A percentile compares a stretch with the other conserved stretches of the same genome.
Conservation (phyloP, 2,329 filamentous ascomycete species). For the Bertia moriformis region DNA sequence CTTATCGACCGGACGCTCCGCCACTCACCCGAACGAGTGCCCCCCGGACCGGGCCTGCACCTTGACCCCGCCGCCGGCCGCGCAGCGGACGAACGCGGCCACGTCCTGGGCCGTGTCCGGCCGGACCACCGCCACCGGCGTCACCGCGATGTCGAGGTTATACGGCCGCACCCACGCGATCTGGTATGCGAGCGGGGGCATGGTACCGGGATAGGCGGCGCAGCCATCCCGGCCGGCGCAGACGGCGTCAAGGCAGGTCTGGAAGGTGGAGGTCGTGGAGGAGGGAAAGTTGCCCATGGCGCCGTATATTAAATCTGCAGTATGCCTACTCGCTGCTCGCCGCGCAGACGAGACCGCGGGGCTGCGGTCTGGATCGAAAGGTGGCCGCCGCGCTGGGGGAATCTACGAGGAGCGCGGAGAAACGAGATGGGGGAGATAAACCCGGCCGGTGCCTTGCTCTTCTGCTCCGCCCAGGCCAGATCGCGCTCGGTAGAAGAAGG, state of each 20-base stretch:
- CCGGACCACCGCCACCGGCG: conserved; percentile 38
- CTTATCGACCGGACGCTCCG: not conserved
- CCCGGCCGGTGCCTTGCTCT: too few species aligned
- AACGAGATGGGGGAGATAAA: too few species aligned
- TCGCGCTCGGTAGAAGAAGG: too few species aligned
- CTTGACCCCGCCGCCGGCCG: conserved; percentile 27
- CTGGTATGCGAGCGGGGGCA: conserved; percentile 29
- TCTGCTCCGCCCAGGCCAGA: too few species aligned
- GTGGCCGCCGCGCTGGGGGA: too few species aligned
- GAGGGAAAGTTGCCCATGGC: conserved; percentile 30
- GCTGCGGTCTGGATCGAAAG: too few species aligned
- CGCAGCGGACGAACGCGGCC: conserved; percentile 41
- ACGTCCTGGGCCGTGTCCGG: conserved; percentile 37
- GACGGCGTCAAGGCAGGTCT: conserved; percentile 28
- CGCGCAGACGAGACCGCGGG: too few species aligned
- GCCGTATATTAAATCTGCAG: too few species aligned
- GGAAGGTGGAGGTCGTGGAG: conserved; percentile 21
- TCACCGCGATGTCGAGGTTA: conserved; percentile 33
- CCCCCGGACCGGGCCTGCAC: conserved; percentile 51
- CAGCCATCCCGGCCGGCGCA: conserved; percentile 28
- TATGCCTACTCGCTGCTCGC: too few species aligned
- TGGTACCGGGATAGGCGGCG: conserved; percentile 25
- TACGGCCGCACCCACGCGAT: conserved; percentile 33
- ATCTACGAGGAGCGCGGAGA: too few species aligned
- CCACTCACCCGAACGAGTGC: conserved; percentile 42